Conservation (phyloP, 495 filamentous ascomycete species). For the Collariella sp. region DNA sequence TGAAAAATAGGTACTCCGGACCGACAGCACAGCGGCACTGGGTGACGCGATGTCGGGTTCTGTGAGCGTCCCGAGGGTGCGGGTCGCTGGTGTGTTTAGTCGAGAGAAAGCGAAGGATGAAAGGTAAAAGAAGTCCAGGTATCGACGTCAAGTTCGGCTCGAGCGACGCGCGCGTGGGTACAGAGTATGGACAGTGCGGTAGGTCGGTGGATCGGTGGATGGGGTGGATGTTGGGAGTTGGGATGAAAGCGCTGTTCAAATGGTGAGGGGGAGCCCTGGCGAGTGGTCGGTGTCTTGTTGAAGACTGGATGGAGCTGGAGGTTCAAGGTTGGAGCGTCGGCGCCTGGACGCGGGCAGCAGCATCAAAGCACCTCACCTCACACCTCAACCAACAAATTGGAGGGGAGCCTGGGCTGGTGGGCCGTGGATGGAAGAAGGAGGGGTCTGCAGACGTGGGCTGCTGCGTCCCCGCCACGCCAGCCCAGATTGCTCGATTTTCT, state of each 20-base stretch:
- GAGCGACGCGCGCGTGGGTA: background rate
- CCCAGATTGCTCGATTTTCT: background rate
- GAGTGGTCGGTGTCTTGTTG: background rate
- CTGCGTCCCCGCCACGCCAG: background rate
- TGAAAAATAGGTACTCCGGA: too few relatives aligned
- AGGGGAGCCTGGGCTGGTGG: too few relatives aligned
- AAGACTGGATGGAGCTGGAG: background rate
- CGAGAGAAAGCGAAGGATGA: background rate
- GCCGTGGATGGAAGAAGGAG: too few relatives aligned
- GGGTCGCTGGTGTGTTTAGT: background rate
- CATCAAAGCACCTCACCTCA: too few relatives aligned
- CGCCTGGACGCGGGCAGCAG: too few relatives aligned
- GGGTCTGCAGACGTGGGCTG: slow-evolving; percentile 9
- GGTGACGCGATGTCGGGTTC: too few relatives aligned
- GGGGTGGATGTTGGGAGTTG: background rate
- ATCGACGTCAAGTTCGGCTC: background rate
- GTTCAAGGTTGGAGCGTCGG: too few relatives aligned
- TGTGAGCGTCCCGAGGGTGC: too few relatives aligned
- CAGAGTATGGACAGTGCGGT: too few relatives aligned
- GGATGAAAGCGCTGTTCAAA: background rate
- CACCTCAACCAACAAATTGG: slow-evolving; percentile 8
- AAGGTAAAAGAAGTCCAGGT: background rate
- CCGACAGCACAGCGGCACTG: too few relatives aligned
- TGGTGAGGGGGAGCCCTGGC: background rate
- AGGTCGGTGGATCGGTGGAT: too few relatives aligned